Conservation (phyloP, 2,329 filamentous ascomycete genomes). For the Aspergillus sclerotialis region DNA sequence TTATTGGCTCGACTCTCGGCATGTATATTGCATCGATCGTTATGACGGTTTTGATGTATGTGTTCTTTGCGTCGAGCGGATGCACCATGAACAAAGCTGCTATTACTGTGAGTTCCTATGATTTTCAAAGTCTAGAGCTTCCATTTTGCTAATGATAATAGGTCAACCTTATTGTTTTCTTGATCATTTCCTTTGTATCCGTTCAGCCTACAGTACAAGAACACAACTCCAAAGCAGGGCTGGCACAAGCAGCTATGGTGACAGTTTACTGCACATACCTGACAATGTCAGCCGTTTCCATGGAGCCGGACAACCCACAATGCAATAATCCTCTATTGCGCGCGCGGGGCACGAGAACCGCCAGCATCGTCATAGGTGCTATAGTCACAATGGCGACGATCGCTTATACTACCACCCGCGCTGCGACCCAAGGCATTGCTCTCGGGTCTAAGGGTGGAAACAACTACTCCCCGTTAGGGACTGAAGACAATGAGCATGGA, state of each 20-base stretch:
- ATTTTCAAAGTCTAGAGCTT: constrained; percentile 6
- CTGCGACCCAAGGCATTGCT: constrained; percentile 74
- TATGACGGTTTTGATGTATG: constrained; percentile 95
- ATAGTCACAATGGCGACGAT: constrained; percentile 95
- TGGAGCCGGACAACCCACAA: constrained; percentile 91
- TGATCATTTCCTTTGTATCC: constrained; percentile 74
- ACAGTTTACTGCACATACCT: constrained; percentile 97
- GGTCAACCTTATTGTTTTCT: constrained; percentile 78
- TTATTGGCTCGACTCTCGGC: constrained; percentile 84
- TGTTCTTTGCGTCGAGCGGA: constrained; percentile 77
- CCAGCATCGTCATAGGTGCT: constrained; percentile 84
- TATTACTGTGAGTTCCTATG: constrained; percentile 57
- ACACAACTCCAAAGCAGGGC: constrained; percentile 83
- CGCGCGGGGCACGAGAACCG: constrained; percentile 79
- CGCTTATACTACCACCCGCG: constrained; percentile 93
- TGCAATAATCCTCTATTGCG: constrained; percentile 93
- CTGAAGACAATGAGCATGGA: constrained; percentile 72
- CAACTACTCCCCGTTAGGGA: constrained; percentile 54
- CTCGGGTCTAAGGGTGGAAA: constrained; percentile 44
- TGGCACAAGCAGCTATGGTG: constrained; percentile 97
- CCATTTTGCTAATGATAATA: constrained; percentile 5
- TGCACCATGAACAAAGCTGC: constrained; percentile 96
- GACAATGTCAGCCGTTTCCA: constrained; percentile 95
- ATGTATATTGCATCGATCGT: constrained; percentile 90
- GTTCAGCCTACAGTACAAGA: constrained; percentile 88